phyloP scores from a whole-genome alignment of 345 rosid genomes.

The Balakata baccata region DNA sequence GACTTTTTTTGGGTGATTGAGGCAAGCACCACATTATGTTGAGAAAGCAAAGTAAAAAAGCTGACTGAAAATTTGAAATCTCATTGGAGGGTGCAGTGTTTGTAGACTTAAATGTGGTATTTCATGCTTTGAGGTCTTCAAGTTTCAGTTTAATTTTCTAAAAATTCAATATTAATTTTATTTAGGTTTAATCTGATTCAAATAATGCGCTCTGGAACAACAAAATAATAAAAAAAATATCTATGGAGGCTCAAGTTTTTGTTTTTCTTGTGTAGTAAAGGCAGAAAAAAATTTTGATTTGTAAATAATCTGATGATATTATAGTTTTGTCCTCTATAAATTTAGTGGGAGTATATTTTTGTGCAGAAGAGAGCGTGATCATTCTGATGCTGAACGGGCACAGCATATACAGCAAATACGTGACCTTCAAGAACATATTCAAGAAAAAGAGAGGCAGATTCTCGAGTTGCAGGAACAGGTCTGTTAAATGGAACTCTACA shows the following conservation, averaged over 20 bases:
- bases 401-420: conserved; percentile 74
- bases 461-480: conserved; percentile 95
- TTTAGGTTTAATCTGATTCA: neutral
- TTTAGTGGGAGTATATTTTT: conserved; percentile 12
- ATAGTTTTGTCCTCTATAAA: neutral
- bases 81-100: neutral
- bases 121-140: neutral
- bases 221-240: neutral
- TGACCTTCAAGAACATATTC: conserved; percentile 85
- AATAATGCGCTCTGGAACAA: neutral
- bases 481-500: conserved; percentile 17
- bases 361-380: conserved; percentile 97
- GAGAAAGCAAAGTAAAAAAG: neutral
- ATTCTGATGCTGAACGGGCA: conserved; percentile 87
- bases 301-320: neutral
- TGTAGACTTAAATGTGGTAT: neutral
- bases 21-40: neutral
- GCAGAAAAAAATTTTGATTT: neutral
- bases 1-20: neutral
- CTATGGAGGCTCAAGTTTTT: neutral
- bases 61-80: neutral
- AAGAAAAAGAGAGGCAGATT: conserved; percentile 85
- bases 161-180: neutral
- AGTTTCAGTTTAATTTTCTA: neutral
- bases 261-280: neutral